Evolutionary conservation across 2,329 filamentous ascomycete species (phyloP).

Genomic region (Ascochyta rabiei): DNA sequence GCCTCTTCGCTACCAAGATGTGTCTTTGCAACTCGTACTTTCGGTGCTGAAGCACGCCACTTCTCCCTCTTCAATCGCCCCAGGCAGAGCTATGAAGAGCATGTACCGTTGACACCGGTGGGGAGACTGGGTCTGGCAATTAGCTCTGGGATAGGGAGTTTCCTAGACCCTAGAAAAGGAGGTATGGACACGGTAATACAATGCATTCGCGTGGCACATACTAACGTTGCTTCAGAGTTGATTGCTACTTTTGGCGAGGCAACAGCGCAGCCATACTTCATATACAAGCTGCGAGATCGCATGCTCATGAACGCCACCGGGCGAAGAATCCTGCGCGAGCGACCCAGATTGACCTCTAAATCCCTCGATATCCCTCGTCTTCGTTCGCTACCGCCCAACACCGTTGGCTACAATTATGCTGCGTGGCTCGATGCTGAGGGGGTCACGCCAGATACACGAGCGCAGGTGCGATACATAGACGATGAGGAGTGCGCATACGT

Average conservation of each 20-base stretch:
- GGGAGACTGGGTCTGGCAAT: conserved; percentile 76
- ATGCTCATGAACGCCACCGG: conserved; percentile 88
- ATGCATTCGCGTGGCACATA: not conserved
- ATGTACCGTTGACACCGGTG: conserved; percentile 81
- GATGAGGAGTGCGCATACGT: conserved; percentile 96
- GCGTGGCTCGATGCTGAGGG: conserved; percentile 93
- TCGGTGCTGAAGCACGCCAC: conserved; percentile 39
- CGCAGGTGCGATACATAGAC: conserved; percentile 85
- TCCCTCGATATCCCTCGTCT: conserved; percentile 72
- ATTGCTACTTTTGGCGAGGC: conserved; percentile 94
- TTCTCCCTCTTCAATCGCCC: conserved; percentile 90
- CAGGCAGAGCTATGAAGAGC: conserved; percentile 84
- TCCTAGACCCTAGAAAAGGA: conserved; percentile 78
- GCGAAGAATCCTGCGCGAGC: conserved; percentile 86
- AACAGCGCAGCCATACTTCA: conserved; percentile 93
- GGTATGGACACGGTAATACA: conserved; percentile 53
- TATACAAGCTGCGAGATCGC: conserved; percentile 84
- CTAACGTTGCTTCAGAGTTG: conserved; percentile 65
- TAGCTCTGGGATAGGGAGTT: conserved; percentile 64
- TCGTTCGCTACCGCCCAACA: conserved; percentile 72
- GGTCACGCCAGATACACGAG: conserved; percentile 88
- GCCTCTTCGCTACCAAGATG: not conserved
- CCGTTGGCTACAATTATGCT: conserved; percentile 81
- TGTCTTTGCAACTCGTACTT: not conserved
- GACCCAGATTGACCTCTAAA: conserved; percentile 82